phyloP scores from a whole-genome alignment of 495 filamentous ascomycete genomes.

The Talaromyces liani region DNA sequence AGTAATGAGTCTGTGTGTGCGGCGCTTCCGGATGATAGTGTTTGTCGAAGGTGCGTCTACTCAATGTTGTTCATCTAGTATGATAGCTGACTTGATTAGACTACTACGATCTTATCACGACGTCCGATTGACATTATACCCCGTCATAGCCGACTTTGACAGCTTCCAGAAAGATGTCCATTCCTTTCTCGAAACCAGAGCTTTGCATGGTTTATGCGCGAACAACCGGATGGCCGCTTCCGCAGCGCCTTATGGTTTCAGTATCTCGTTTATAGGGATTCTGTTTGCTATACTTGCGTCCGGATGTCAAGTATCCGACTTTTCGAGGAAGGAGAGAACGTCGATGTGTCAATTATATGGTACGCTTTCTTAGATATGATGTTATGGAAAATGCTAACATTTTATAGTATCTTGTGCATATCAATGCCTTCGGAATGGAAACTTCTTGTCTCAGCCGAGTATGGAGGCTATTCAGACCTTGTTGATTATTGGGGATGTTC shows the following conservation, averaged over 20 bases:
- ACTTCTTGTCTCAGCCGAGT: conserved; percentile 52
- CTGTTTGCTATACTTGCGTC: conserved; percentile 75
- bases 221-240: not conserved
- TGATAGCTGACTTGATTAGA: conserved; percentile 18
- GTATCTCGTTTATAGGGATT: conserved; percentile 60
- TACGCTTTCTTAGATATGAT: conserved; percentile 15
- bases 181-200: conserved; percentile 53
- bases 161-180: conserved; percentile 53
- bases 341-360: conserved; percentile 53
- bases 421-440: conserved; percentile 55
- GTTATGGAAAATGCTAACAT: not conserved
- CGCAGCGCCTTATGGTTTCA: conserved; percentile 45
- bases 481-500: conserved; percentile 50
- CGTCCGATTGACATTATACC: conserved; percentile 60
- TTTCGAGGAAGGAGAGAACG: conserved; percentile 51
- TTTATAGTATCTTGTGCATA: conserved; percentile 51
- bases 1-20: conserved; percentile 63
- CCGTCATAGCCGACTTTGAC: conserved; percentile 57
- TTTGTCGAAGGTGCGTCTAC: conserved; percentile 44
- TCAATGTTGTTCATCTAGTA: not conserved
- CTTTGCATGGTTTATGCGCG: conserved; percentile 28
- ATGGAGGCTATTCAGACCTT: conserved; percentile 52
- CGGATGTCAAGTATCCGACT: conserved; percentile 71
- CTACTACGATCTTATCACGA: conserved; percentile 60
- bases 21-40: conserved; percentile 53